Evolutionary conservation across 108 stramenopile species (phyloP), one percentile per base, ranked within the genome.

Genomic region (Licmophora abbreviata): DNA sequence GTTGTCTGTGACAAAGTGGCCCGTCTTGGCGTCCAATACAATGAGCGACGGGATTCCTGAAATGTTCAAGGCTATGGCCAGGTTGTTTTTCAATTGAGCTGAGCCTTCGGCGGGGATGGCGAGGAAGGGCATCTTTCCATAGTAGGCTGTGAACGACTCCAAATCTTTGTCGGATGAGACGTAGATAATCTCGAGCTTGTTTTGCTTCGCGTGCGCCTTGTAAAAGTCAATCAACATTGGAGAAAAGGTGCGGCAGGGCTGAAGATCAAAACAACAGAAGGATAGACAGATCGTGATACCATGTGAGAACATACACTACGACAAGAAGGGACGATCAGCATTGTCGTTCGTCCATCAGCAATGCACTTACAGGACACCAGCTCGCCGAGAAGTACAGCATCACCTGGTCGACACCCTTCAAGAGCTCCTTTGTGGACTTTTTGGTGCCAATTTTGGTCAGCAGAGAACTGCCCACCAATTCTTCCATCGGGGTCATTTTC

Each of bases 81-180:
- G 40, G 12, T 68, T 70, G 20, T 56, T 48, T 54, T 84, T 79
- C 44, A 75, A 64, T 11, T 26, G 33, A 9, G 68, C 46, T 46
- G 49, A 20, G 12, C 73, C 59, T 35, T 47, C 44, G 17, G 49
- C 7, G 0, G 68, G 56, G 33, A 88, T 54, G 30, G 79, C 57
- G 54, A 82, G 36, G 72, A 77, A 88, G 0, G 87, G 87, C 87
- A 84, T 88, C 43, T 73, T 79, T 12, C 36, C 48, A 64, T 63
- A 71, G 38, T 87, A 87, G 27, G 48, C 74, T 33, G 64, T 59
- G 53, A 87, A 83, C 3, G 71, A 54, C 22, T 56, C 36, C 27
- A 68, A 45, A 21, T 64, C 61, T 21, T 64, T 44, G 69, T 87
- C 85, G 23, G 76, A 77, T n/a, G 71, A 73, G 32, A 87, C 41